A percentile compares a stretch with the other conserved stretches of the same genome.
phyloP scores from a whole-genome alignment of 495 filamentous ascomycete genomes.

The Penicillium cinerascens region DNA sequence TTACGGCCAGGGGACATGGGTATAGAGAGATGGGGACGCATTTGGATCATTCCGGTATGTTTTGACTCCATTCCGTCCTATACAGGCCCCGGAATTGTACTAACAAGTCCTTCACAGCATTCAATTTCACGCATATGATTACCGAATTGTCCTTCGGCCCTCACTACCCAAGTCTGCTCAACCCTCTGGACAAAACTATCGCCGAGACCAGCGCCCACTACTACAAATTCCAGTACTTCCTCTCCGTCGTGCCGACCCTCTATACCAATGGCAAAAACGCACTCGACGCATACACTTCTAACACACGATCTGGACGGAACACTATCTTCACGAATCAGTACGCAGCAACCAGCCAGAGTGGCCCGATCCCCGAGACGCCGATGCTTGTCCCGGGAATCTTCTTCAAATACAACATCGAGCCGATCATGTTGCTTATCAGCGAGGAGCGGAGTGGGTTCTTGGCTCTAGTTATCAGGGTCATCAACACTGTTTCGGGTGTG shows the following conservation, averaged over 20 bases:
- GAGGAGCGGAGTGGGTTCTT: constrained; percentile 76
- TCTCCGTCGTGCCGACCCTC: constrained; percentile 93
- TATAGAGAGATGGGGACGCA: constrained; percentile 78
- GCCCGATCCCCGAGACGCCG: constrained; percentile 60
- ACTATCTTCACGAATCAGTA: constrained; percentile 90
- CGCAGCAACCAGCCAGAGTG: constrained; percentile 83
- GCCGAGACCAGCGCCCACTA: constrained; percentile 73
- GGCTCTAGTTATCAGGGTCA: constrained; percentile 69
- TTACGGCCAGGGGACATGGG: constrained; percentile 92
- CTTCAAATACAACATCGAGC: constrained; percentile 99
- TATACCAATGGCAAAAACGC: constrained; percentile 65
- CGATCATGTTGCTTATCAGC: constrained; percentile 78
- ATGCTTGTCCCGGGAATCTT: constrained; percentile 80
- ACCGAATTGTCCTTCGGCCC: constrained; percentile 95
- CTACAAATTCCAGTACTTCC: constrained; percentile 97
- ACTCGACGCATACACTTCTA: constrained; percentile 35
- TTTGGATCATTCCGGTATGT: constrained; percentile 77
- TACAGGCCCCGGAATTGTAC: neutral
- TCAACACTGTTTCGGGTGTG: constrained; percentile 62
- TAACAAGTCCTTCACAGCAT: constrained; percentile 47
- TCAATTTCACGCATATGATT: constrained; percentile 98
- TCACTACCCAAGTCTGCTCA: constrained; percentile 87
- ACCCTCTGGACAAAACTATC: constrained; percentile 90
- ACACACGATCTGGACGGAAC: neutral
- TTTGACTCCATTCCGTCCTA: neutral